Conservation (phyloP, 2,329 filamentous ascomycete genomes). For the Exophiala xenobiotica region DNA sequence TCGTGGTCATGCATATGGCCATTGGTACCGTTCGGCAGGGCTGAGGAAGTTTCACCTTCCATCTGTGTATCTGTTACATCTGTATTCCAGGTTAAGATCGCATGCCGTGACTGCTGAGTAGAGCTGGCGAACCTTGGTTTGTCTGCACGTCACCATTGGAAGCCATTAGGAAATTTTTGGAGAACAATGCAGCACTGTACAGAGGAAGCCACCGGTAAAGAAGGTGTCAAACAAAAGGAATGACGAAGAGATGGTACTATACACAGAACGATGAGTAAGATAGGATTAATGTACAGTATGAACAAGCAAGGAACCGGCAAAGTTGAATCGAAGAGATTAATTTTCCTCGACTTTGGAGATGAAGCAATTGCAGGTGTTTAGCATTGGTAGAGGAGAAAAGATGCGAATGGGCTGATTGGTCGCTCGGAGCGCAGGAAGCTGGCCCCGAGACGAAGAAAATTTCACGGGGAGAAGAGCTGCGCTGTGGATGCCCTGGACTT, state of each 20-base stretch:
- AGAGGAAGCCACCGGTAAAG: constrained; percentile 10
- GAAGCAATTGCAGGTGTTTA: background rate
- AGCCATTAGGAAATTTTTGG: constrained; percentile 23
- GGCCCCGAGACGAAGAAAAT: constrained; percentile 3
- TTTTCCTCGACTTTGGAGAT: constrained; percentile 2
- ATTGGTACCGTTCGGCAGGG: constrained; percentile 23
- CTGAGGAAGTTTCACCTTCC: constrained; percentile 10
- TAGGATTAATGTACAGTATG: constrained; percentile 18
- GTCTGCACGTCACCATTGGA: constrained; percentile 31
- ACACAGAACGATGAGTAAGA: constrained; percentile 16
- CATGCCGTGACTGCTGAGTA: background rate
- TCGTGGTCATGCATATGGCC: constrained; percentile 22
- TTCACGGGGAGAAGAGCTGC: constrained; percentile 3
- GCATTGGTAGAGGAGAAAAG: background rate
- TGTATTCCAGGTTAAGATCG: constrained; percentile 10
- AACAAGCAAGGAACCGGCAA: background rate
- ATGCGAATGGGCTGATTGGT: background rate
- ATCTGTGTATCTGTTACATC: constrained; percentile 14
- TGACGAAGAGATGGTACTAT: constrained; percentile 25
- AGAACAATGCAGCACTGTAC: constrained; percentile 26
- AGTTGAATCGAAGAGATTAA: background rate
- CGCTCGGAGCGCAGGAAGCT: background rate
- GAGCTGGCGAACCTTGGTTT: constrained; percentile 22
- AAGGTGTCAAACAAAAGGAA: constrained; percentile 18
- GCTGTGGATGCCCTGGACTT: background rate